Base-by-base conservation (phyloP, 1,139 yeast species). In the Arxiozyma heterogenica region DNA sequence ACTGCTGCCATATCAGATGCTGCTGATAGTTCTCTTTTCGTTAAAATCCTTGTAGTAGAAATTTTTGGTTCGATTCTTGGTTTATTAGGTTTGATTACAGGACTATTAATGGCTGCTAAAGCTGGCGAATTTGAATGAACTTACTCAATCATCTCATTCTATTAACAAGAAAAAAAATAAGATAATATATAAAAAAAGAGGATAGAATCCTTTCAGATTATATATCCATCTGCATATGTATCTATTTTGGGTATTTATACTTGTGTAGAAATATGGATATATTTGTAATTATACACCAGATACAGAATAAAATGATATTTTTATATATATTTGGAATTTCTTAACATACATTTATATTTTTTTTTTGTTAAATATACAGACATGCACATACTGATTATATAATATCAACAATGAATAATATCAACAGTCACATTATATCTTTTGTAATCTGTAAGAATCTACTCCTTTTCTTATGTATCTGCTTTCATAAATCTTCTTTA, bases 1-100 rank as follows among this genome's bases (percentile, higher is more conserved):
- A 93, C 97, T 34, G 98, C 98, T 48, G 99, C 99, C 49, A 82
- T 94, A 58, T 83, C 95, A 52, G 99, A 94, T 73, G 99, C 99
- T 41, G 98, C 98, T 17, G 97, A 94, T 74, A 82, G 96, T 41
- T 81, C 96, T 4, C 78, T 94, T 61, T 94, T 94, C 67, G 98
- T 93, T 59, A 94, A 94, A 75, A 93, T 94, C 57, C 81, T 93
- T 65, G 98, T 93, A 60, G 87, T 93, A 64, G 99, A 93, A 75
- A 93, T 93, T 76, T 93, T 93, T 68, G 98, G 98, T 50, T 86
- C 96, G 22, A 95, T 93, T 43, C 78, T 93, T 69, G 99, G 99
- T 51, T 82, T 93, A 64, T 87, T 93, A 70, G 95, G 95, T 27
- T 82, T 93, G 64, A 93, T 93, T 75, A 97, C 93, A 53, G 98